Evolutionary conservation across 2,329 filamentous ascomycete species (phyloP).

Genomic region (Pseudomassariella vexata): DNA sequence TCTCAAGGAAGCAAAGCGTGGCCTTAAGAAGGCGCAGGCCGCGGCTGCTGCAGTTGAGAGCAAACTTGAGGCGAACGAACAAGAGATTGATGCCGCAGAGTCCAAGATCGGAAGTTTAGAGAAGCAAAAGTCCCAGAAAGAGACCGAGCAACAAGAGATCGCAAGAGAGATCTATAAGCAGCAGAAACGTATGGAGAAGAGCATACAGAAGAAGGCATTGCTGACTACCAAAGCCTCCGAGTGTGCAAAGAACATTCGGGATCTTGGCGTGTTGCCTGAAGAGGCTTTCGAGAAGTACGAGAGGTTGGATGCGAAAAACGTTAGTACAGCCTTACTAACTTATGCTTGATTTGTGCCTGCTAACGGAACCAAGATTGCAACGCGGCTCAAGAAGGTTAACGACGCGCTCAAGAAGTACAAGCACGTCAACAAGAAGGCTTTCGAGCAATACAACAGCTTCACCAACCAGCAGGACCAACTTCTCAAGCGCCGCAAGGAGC

Average conservation of each 20-base stretch:
- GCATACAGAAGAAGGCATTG: slow-evolving; percentile 79
- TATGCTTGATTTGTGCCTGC: too few relatives aligned
- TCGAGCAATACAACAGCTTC: slow-evolving; percentile 98
- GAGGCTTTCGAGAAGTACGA: slow-evolving; percentile 91
- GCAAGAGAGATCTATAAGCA: slow-evolving; percentile 74
- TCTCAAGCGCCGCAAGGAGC: slow-evolving; percentile 76
- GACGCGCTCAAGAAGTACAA: slow-evolving; percentile 93
- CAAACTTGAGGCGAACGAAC: slow-evolving; percentile 70
- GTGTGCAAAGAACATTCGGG: slow-evolving; percentile 81
- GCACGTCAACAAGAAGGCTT: slow-evolving; percentile 98
- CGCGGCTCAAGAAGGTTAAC: slow-evolving; percentile 81
- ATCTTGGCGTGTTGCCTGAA: slow-evolving; percentile 87
- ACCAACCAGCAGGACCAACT: slow-evolving; percentile 86
- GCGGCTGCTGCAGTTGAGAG: slow-evolving; percentile 60
- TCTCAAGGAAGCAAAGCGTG: slow-evolving; percentile 72
- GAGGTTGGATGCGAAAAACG: slow-evolving; percentile 70
- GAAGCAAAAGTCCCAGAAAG: slow-evolving; percentile 53
- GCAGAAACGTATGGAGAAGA: slow-evolving; percentile 88
- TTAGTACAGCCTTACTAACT: too few relatives aligned
- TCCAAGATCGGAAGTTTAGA: slow-evolving; percentile 28
- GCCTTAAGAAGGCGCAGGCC: slow-evolving; percentile 73
- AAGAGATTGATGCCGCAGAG: slow-evolving; percentile 55
- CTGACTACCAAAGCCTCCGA: slow-evolving; percentile 73
- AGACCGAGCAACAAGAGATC: slow-evolving; percentile 69
- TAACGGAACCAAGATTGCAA: slow-evolving; percentile 45